These are phyloP conservation scores for Beauveria asiatica DNA, from an alignment of 2,329 filamentous ascomycete species.

Conservation along the genomic window DNA sequence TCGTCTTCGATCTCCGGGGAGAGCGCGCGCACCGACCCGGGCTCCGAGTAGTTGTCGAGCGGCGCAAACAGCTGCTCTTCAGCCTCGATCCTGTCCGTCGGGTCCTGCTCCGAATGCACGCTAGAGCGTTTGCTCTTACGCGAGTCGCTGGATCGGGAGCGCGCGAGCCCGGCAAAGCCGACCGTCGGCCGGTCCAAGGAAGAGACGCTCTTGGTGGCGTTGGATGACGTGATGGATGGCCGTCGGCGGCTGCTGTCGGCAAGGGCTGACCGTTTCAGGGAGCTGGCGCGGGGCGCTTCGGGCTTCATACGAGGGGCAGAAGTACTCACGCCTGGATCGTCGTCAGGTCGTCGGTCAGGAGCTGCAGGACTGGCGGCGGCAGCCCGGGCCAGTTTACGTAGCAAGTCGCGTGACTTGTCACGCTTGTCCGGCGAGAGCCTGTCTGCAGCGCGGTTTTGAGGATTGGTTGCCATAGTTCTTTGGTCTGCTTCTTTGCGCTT, in stretches of 20 bases:
- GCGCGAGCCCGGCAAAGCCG: conserved; percentile 37
- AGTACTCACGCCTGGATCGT: background rate
- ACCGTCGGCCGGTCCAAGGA: conserved; percentile 30
- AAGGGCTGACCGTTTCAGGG: background rate
- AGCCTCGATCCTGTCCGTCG: conserved; percentile 46
- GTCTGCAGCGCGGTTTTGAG: conserved; percentile 12
- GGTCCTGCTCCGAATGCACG: conserved; percentile 43
- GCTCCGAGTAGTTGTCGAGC: conserved; percentile 46
- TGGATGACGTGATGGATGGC: conserved; percentile 4
- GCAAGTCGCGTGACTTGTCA: conserved; percentile 38
- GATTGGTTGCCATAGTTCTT: background rate
- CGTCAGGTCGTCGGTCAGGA: conserved; percentile 16
- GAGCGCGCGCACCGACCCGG: conserved; percentile 42
- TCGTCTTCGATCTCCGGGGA: conserved; percentile 27
- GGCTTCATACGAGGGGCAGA: background rate
- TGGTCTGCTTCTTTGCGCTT: conserved; percentile 1
- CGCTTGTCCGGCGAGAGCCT: conserved; percentile 16
- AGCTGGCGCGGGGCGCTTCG: conserved; percentile 6
- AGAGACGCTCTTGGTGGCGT: conserved; percentile 4
- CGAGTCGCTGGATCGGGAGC: conserved; percentile 38
- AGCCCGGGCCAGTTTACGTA: conserved; percentile 40
- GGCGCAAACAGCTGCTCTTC: conserved; percentile 50
- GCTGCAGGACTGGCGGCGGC: conserved; percentile 36
- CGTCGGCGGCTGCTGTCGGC: background rate
- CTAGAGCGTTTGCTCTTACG: conserved; percentile 40